phyloP scores from a whole-genome alignment of 495 filamentous ascomycete species.

The Neurospora sp. region DNA sequence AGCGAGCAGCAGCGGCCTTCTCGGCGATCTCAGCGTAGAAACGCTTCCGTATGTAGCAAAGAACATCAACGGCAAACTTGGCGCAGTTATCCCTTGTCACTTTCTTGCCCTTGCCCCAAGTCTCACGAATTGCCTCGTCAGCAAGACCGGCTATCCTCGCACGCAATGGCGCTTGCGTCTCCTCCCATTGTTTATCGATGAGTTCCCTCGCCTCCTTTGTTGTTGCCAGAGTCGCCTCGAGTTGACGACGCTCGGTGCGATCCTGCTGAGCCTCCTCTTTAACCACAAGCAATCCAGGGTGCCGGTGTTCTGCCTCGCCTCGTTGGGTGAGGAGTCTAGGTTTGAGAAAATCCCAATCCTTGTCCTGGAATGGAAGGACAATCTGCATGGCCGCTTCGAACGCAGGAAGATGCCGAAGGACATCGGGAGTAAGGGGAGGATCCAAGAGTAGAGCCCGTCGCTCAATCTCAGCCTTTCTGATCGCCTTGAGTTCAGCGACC shows the following conservation, averaged over 20 bases:
- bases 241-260: slow-evolving; percentile 5
- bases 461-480: slow-evolving; percentile 56
- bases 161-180: slow-evolving; percentile 52
- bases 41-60: slow-evolving; percentile 48
- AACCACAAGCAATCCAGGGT: slow-evolving; percentile 30
- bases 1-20: slow-evolving; percentile 33
- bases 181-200: slow-evolving; percentile 55
- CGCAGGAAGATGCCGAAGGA: slow-evolving; percentile 55
- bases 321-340: slow-evolving; percentile 55
- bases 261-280: slow-evolving; percentile 34
- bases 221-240: slow-evolving; percentile 20
- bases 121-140: slow-evolving; percentile 50
- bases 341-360: slow-evolving; percentile 53
- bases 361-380: slow-evolving; percentile 49
- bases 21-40: slow-evolving; percentile 51
- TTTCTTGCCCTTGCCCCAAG: slow-evolving; percentile 45
- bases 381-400: slow-evolving; percentile 63
- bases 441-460: slow-evolving; percentile 48
- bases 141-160: slow-evolving; percentile 48
- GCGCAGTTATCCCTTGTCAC: slow-evolving; percentile 49
- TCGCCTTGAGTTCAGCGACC: slow-evolving; percentile 44
- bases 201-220: slow-evolving; percentile 49
- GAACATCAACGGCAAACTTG: slow-evolving; percentile 55
- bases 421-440: slow-evolving; percentile 47
- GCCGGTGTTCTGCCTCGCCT: slow-evolving; percentile 44